A percentile compares a stretch with the other conserved stretches of the same genome.
Conservation (phyloP, 2,329 filamentous ascomycete genomes). For the Fusarium musae region DNA sequence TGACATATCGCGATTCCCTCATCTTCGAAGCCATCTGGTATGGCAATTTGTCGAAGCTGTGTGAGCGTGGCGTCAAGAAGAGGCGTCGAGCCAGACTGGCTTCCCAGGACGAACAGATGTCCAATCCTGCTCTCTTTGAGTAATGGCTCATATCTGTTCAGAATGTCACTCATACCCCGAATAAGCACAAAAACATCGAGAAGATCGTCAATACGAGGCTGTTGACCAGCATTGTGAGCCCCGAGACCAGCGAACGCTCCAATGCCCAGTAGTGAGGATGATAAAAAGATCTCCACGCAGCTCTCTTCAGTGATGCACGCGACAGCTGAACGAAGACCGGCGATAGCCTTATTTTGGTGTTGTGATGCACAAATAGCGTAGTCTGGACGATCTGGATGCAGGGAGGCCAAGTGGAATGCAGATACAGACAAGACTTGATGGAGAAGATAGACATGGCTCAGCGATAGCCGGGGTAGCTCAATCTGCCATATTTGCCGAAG, state of each 20-base stretch:
- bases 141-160: slow-evolving; percentile 38
- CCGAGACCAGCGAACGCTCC: slow-evolving; percentile 46
- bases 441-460: slow-evolving; percentile 45
- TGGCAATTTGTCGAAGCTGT: slow-evolving; percentile 19
- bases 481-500: slow-evolving; percentile 47
- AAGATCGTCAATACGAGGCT: slow-evolving; percentile 46
- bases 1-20: not conserved
- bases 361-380: slow-evolving; percentile 45
- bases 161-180: slow-evolving; percentile 47
- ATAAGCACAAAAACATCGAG: slow-evolving; percentile 48
- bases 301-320: slow-evolving; percentile 43
- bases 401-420: slow-evolving; percentile 45
- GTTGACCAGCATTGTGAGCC: slow-evolving; percentile 21
- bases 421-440: slow-evolving; percentile 49
- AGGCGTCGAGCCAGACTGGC: not conserved
- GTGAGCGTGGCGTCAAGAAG: slow-evolving; percentile 4
- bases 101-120: slow-evolving; percentile 1
- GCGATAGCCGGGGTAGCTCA: slow-evolving; percentile 42
- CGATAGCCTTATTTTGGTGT: slow-evolving; percentile 48
- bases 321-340: slow-evolving; percentile 45
- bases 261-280: slow-evolving; percentile 48
- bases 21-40: slow-evolving; percentile 6
- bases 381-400: slow-evolving; percentile 41
- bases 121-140: slow-evolving; percentile 9
- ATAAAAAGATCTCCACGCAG: slow-evolving; percentile 49